Percentiles rank a stretch among this genome's conserved stretches.
Evolutionary conservation across 768 basidiomycete species (phyloP).

Genomic region (Coprinopsis cinerea): DNA sequence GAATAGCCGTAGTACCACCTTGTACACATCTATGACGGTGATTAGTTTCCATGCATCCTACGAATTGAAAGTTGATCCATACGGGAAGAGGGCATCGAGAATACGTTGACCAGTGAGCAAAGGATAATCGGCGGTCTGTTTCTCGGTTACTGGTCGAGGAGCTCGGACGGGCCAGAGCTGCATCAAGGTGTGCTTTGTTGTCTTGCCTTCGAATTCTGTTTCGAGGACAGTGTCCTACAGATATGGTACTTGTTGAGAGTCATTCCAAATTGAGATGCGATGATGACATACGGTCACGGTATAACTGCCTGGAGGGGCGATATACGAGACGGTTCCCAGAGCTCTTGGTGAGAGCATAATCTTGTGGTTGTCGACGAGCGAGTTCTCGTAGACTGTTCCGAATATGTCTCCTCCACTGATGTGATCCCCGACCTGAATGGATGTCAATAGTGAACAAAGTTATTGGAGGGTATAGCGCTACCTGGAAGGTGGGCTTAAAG

Average conservation of each 20-base stretch:
- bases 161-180: conserved; percentile 99
- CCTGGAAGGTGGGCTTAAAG: conserved; percentile 77
- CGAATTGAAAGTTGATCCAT: conserved; percentile 24
- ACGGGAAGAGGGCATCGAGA: conserved; percentile 95
- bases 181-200: conserved; percentile 91
- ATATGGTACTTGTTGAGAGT: too few species aligned
- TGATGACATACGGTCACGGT: conserved; percentile 64
- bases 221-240: conserved; percentile 87
- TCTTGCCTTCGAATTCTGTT: conserved; percentile 96
- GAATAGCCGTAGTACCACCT: conserved; percentile 95
- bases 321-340: conserved; percentile 88
- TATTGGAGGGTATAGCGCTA: conserved; percentile 28
- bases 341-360: conserved; percentile 93
- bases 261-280: too few species aligned
- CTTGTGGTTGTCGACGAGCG: conserved; percentile 93
- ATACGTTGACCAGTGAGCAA: conserved; percentile 96
- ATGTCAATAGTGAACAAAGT: not conserved
- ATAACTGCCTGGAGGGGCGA: conserved; percentile 94
- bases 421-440: conserved; percentile 85
- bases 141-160: conserved; percentile 92
- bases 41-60: not conserved
- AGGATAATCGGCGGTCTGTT: conserved; percentile 88
- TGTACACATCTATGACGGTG: conserved; percentile 72
- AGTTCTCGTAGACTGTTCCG: conserved; percentile 94
- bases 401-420: conserved; percentile 97